Percentiles rank a stretch among this genome's conserved stretches.
Conservation (phyloP, 2,329 filamentous ascomycete species). For the Parastagonospora nodorum region DNA sequence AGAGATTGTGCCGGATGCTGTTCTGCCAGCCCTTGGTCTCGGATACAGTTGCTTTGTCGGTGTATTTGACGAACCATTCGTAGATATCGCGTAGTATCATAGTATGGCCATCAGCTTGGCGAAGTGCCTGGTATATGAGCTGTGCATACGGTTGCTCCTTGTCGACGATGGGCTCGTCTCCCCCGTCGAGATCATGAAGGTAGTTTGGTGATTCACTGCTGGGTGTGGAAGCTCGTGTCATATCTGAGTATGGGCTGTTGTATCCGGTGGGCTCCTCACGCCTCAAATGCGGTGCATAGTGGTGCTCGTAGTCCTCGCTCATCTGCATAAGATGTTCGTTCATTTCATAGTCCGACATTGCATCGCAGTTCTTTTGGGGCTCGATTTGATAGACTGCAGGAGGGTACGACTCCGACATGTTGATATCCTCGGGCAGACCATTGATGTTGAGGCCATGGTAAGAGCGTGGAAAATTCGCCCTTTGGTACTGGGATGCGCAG, state of each 20-base stretch:
- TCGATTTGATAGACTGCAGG: constrained; percentile 39
- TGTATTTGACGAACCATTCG: constrained; percentile 84
- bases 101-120: constrained; percentile 66
- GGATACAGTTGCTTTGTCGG: constrained; percentile 70
- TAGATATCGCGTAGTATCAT: constrained; percentile 89
- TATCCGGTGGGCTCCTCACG: constrained; percentile 22
- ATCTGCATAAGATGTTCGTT: constrained; percentile 29
- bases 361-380: constrained; percentile 28
- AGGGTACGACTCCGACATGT: constrained; percentile 30
- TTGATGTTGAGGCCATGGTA: constrained; percentile 21
- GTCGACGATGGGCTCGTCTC: constrained; percentile 30
- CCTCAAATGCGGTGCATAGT: constrained; percentile 21
- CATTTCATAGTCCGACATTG: constrained; percentile 23
- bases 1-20: constrained; percentile 92
- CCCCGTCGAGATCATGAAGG: constrained; percentile 8
- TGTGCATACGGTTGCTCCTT: constrained; percentile 76
- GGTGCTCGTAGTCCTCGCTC: constrained; percentile 29
- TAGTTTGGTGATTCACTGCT: constrained; percentile 15
- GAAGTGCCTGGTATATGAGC: constrained; percentile 77
- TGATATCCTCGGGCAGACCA: constrained; percentile 16
- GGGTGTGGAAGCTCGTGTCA: constrained; percentile 29
- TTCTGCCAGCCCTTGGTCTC: constrained; percentile 80
- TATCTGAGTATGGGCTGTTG: constrained; percentile 26
- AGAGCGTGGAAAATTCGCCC: constrained; percentile 29
- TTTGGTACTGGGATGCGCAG: constrained; percentile 18